Base-by-base conservation (phyloP, 768 basidiomycete genomes). In the Suillus occidentalis region DNA sequence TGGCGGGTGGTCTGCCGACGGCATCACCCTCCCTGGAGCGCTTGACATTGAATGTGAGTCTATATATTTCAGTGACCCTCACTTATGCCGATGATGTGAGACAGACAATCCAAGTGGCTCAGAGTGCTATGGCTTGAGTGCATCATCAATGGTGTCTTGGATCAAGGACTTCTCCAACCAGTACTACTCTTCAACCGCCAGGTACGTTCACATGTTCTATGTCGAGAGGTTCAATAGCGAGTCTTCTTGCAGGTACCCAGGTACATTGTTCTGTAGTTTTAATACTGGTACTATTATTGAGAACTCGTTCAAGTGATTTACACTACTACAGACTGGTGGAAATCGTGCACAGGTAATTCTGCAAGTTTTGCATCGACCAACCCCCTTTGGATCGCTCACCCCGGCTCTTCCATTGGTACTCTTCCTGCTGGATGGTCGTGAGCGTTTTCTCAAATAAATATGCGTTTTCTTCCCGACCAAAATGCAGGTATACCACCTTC, bases 151-250 rank as follows among this genome's bases (percentile, higher is more conserved):
- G 85, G 85, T 86, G 22, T 70, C 79, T 28, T 87, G 87, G 85
- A 83, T 87, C 63, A 71, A 72, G 34, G 83, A 84, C 68, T 87
- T 88, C 75, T 85, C 85, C 3, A 76, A 80, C 70, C 84, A 85
- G 0, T 87, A 87, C 69, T 73, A 83, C 39, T 67, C 81, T 8
- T 69, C 68, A 25, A 84, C 82, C 13, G 75, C 77, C n/a, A 78
- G 82, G 77, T 85, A 71, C 63, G 69, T 71, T 22, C 40, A 22
- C 18, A 31, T 61, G 22, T 56, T 31, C 50, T 40, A 40, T 1
- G 25, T 39, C n/a, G 12, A 31, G 56, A 31, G 50, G 49, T 45
- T 52, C 22, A 47, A 43, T 16, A 31, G 16, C 42, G 34, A 53
- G 18, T 22, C 16, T 34, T 43, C 22, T 34, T 39, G 20, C 12